phyloP scores from a whole-genome alignment of 345 rosid genomes.

The Erodium maritimum region DNA sequence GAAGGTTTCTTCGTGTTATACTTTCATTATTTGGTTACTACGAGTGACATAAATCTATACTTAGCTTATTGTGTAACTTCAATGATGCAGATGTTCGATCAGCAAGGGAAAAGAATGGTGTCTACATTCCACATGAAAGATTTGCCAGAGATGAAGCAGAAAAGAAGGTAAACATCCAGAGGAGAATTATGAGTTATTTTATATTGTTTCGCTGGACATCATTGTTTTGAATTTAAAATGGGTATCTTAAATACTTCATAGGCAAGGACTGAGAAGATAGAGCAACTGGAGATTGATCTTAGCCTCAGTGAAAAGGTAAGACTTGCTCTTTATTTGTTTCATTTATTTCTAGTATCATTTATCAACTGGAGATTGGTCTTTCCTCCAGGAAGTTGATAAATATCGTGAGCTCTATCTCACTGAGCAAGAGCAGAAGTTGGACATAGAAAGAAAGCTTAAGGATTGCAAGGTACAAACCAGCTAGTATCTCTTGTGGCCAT shows the following conservation, averaged over 20 bases:
- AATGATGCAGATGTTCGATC: constrained; percentile 68
- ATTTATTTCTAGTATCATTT: background rate
- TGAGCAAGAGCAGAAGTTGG: constrained; percentile 64
- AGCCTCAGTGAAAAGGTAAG: constrained; percentile 45
- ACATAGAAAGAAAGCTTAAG: constrained; percentile 46
- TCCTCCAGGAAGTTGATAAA: constrained; percentile 52
- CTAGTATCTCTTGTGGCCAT: constrained; percentile 4
- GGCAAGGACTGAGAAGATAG: constrained; percentile 67
- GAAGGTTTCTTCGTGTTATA: constrained; percentile 44
- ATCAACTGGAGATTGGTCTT: constrained; percentile 4
- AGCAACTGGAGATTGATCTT: constrained; percentile 65
- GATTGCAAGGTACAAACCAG: constrained; percentile 45
- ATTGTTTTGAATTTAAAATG: background rate
- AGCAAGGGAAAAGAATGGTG: constrained; percentile 86
- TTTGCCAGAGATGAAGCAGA: constrained; percentile 74
- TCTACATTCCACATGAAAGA: constrained; percentile 79
- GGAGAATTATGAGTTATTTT: background rate
- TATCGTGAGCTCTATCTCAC: constrained; percentile 48
- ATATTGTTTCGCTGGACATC: too few relatives aligned
- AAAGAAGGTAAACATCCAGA: constrained; percentile 50
- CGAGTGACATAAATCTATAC: background rate
- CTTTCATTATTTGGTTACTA: constrained; percentile 2
- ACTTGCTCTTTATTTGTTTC: constrained; percentile 6
- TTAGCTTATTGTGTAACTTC: constrained; percentile 1
- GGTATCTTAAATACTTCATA: constrained; percentile 11